phyloP scores from a whole-genome alignment of 257 asterid species.

The Rubia yunnanensis region DNA sequence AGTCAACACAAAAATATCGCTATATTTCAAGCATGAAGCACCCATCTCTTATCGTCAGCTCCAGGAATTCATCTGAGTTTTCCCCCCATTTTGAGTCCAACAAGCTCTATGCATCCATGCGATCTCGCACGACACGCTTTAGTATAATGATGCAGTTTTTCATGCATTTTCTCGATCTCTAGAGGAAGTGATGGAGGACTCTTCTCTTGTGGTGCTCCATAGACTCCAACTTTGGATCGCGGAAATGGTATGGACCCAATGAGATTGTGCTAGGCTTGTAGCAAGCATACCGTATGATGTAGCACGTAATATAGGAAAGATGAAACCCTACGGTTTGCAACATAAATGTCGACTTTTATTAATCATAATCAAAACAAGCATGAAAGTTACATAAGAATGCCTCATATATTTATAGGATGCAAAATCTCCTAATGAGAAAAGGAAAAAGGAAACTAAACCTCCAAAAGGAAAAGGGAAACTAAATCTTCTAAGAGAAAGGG shows the following conservation, averaged over 20 bases:
- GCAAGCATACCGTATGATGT: no score
- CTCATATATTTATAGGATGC: no score
- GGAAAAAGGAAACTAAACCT: no score
- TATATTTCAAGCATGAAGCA: background rate
- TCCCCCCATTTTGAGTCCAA: background rate
- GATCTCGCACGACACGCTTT: background rate
- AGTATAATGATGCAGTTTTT: background rate
- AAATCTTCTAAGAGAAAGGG: no score
- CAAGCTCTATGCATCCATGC: background rate
- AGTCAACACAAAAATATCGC: background rate
- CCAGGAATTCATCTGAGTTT: background rate
- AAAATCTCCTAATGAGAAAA: no score
- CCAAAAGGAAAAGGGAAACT: no score
- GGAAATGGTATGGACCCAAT: constrained; percentile 44
- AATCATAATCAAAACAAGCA: no score
- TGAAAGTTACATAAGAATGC: no score
- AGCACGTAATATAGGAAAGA: no score
- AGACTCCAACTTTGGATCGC: constrained; percentile 6
- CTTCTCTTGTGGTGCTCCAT: constrained; percentile 16
- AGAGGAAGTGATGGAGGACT: constrained; percentile 12
- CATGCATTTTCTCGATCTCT: background rate
- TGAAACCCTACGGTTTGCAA: no score
- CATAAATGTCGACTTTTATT: no score
- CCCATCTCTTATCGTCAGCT: background rate
- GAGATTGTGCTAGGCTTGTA: constrained; percentile 41